phyloP scores from a whole-genome alignment of 2,329 filamentous ascomycete genomes.

The Alternaria sp. region DNA sequence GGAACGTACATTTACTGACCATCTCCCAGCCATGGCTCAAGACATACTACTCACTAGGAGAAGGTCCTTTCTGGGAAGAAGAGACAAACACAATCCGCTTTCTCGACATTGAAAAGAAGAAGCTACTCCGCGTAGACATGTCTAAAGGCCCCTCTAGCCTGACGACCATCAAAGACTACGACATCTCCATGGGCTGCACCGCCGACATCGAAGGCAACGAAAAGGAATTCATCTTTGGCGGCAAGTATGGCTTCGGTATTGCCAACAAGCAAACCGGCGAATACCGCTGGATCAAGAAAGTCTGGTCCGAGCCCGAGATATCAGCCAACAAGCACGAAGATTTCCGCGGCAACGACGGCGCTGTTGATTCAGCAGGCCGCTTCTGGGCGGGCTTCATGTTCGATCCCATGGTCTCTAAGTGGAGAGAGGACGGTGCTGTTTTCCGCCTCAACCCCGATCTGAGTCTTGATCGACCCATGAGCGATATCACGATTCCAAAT shows the following conservation, averaged over 20 bases:
- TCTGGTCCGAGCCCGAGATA: conserved; percentile 62
- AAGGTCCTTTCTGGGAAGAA: conserved; percentile 78
- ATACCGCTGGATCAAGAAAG: conserved; percentile 65
- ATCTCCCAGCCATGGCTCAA: conserved; percentile 62
- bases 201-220: conserved; percentile 77
- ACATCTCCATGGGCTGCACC: conserved; percentile 67
- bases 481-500: conserved; percentile 80
- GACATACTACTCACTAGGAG: conserved; percentile 72
- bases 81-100: conserved; percentile 74
- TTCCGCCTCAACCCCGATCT: conserved; percentile 74
- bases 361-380: conserved; percentile 78
- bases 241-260: conserved; percentile 84
- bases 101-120: conserved; percentile 82
- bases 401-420: conserved; percentile 70
- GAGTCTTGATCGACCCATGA: conserved; percentile 67
- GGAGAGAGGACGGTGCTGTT: conserved; percentile 71
- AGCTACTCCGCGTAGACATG: conserved; percentile 76
- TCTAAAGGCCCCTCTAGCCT: conserved; percentile 68
- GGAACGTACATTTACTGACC: conserved; percentile 16
- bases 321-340: conserved; percentile 56
- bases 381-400: conserved; percentile 92
- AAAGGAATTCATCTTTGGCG: conserved; percentile 76
- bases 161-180: conserved; percentile 64
- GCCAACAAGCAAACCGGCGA: conserved; percentile 70
- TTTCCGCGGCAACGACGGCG: conserved; percentile 81